These are phyloP conservation scores for Cladosporium cucumerinum DNA, from an alignment of 2,329 filamentous ascomycete genomes.

Conservation along the genomic window DNA sequence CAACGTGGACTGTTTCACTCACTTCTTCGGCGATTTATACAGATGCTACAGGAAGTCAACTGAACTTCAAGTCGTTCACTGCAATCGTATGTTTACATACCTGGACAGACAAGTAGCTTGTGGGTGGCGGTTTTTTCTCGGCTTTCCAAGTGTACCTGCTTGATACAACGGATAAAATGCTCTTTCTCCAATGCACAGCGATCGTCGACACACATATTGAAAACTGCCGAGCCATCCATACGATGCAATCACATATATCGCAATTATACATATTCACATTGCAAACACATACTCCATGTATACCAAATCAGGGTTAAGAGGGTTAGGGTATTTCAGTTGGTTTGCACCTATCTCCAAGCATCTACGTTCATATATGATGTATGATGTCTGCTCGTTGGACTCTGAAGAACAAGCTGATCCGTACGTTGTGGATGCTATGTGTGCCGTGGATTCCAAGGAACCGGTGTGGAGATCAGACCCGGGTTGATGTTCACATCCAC, in stretches of 20 bases:
- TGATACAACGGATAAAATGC: not conserved
- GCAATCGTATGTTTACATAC: not conserved
- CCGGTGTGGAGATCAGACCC: not conserved
- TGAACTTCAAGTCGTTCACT: not conserved
- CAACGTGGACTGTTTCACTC: not conserved
- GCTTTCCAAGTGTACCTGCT: not conserved
- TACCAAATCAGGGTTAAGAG: not conserved
- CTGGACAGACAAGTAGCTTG: not conserved
- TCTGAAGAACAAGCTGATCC: not conserved
- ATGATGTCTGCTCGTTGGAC: not conserved
- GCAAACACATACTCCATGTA: not conserved
- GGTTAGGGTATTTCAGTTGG: not conserved
- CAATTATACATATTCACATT: not conserved
- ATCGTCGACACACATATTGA: not conserved
- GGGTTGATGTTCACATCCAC: not conserved
- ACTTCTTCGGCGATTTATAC: not conserved
- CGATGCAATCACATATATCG: not conserved
- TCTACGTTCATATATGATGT: too few relatives aligned
- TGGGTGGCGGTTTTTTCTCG: not conserved
- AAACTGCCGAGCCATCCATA: not conserved
- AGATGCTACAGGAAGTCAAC: not conserved
- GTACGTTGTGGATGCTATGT: not conserved
- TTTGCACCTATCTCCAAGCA: not conserved
- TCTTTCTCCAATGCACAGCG: not conserved
- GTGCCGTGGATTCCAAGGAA: not conserved